phyloP scores from a whole-genome alignment of 495 filamentous ascomycete species.

The Hypoxylon intermedium region DNA sequence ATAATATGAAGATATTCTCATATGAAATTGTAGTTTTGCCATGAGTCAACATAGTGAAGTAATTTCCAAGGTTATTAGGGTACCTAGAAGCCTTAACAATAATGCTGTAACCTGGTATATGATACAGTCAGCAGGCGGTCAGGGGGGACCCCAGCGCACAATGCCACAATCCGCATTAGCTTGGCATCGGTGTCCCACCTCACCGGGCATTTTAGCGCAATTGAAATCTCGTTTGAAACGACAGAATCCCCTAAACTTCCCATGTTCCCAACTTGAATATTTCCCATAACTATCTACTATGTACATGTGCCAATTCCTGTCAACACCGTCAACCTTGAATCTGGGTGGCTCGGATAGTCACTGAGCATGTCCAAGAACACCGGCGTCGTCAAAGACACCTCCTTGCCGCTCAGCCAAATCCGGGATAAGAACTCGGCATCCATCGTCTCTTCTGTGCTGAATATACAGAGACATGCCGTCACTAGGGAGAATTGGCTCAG shows the following conservation, averaged over 20 bases:
- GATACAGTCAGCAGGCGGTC: neutral
- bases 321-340: constrained; percentile 6
- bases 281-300: neutral
- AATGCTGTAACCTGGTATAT: neutral
- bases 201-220: neutral
- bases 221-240: constrained; percentile 1
- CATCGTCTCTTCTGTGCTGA: constrained; percentile 37
- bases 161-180: neutral
- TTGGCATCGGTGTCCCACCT: neutral
- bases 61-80: neutral
- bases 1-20: too few relatives aligned
- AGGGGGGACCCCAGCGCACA: too few relatives aligned
- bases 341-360: constrained; percentile 7
- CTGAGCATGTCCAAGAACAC: constrained; percentile 38
- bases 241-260: neutral
- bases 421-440: constrained; percentile 28
- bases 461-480: constrained; percentile 34
- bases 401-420: constrained; percentile 37
- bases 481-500: constrained; percentile 40
- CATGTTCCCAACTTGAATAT: neutral
- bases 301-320: constrained; percentile 1
- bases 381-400: constrained; percentile 43
- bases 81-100: neutral
- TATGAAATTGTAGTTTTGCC: too few relatives aligned
- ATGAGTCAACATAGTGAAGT: too few relatives aligned